Evolutionary conservation across 495 filamentous ascomycete genomes (phyloP).

Genomic region (Lepraria neglecta): DNA sequence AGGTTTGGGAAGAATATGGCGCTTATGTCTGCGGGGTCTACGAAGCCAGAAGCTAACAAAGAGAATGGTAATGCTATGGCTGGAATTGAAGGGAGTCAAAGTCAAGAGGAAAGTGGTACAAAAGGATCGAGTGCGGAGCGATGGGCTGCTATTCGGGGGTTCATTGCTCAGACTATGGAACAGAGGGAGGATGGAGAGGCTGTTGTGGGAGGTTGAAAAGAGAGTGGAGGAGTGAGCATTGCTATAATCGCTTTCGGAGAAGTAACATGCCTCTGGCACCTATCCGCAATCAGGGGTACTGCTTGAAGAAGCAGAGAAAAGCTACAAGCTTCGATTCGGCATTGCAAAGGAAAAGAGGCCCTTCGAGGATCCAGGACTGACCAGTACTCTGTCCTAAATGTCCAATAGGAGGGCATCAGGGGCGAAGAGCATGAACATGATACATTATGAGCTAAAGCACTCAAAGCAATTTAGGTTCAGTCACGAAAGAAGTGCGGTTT

Average conservation of each 20-base stretch:
- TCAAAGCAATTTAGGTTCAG: no score
- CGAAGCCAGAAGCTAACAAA: background rate
- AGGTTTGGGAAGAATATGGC: slow-evolving; percentile 79
- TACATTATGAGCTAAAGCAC: no score
- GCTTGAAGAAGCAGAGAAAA: no score
- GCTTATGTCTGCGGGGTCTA: slow-evolving; percentile 34
- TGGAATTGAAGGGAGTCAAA: background rate
- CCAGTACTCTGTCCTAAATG: no score
- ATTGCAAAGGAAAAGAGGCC: no score
- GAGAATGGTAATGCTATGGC: background rate
- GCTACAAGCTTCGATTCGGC: no score
- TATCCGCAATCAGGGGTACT: no score
- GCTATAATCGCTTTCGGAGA: background rate
- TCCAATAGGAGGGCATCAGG: no score
- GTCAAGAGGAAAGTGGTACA: background rate
- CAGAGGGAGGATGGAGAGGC: slow-evolving; percentile 22
- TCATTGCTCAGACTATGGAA: slow-evolving; percentile 69
- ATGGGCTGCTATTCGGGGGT: slow-evolving; percentile 63
- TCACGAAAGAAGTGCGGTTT: no score
- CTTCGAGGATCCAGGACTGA: no score
- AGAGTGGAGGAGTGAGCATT: background rate
- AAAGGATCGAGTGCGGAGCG: slow-evolving; percentile 23
- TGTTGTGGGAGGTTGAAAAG: background rate
- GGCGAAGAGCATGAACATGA: no score
- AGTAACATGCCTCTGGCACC: no score